Base-by-base conservation (phyloP, 1,139 yeast genomes). In the Magnusiomyces sp. region DNA sequence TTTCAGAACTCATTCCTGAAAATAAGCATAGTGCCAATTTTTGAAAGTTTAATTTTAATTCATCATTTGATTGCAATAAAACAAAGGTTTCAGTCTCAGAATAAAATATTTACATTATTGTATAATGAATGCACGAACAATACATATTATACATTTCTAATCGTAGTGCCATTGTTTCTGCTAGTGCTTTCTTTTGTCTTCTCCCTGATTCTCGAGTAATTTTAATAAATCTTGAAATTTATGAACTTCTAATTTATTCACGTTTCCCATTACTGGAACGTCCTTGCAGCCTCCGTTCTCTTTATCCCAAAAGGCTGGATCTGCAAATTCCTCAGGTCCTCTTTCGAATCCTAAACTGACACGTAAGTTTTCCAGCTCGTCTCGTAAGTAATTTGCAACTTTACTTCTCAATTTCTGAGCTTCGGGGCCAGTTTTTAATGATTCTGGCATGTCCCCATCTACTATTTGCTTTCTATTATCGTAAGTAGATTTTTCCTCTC, bases 331-430 rank as follows among this genome's bases (percentile, higher is more conserved):
- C 6, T 79, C 72, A 20, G 58, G 61, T 33, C 59, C 62, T 1
- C 53, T 52, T n/a, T 53, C 49, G 38, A 83, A 76, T 0, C 79
- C 74, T 37, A 79, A 77, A 11, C 73, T 65, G 19, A 73, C 68
- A 50, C 96, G 73, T 37, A 88, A 70, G 5, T 70, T 64, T 1
- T 81, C 74, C 2, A 90, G 87, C 34, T 81, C 73, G 39, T 72
- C 73, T 58, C 97, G 74, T 40, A 89, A 64, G 47, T 75, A 80
- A 0, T 78, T 77, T 2, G 97, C 94, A 2, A 90, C 73, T 40
- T 76, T 71, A 34, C 88, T 77, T 53, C 98, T 72, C 50, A 90
- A 68, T 6, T 66, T 65, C 55, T 76, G 75, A 0, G 88, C 95
- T 51, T 77, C 78, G 13, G 68, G 60, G 2, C 95, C 95, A 46